A percentile compares a stretch with the other conserved stretches of the same genome.
Evolutionary conservation across 257 asterid species (phyloP).

Genomic region (Solanum boliviense): DNA sequence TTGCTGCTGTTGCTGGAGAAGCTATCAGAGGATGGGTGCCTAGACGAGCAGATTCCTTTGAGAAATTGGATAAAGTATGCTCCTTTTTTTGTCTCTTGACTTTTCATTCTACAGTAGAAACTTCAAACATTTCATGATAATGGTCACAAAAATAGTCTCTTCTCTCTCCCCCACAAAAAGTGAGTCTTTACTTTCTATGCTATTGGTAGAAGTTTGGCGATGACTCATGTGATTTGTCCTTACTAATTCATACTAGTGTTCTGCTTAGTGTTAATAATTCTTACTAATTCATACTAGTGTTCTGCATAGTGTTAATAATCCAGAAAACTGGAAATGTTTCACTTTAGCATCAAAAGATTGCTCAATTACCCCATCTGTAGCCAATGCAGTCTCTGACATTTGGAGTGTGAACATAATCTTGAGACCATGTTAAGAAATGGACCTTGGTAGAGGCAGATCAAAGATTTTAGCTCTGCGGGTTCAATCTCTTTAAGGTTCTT

Average conservation of each 20-base stretch:
- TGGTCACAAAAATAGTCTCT: background rate
- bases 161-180: background rate
- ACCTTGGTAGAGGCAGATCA: background rate
- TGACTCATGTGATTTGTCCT: background rate
- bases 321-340: background rate
- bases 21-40: slow-evolving; percentile 96
- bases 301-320: too few species aligned
- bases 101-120: background rate
- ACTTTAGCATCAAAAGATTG: background rate
- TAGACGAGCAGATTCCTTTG: slow-evolving; percentile 79
- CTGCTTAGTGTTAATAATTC: too few species aligned
- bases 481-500: background rate
- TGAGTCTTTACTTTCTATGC: background rate
- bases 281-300: background rate
- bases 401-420: background rate
- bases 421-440: background rate
- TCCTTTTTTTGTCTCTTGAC: background rate
- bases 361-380: background rate
- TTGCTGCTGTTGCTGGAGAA: slow-evolving; percentile 91
- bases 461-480: background rate
- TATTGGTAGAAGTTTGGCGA: background rate
- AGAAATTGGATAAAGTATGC: slow-evolving; percentile 80
- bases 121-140: background rate
- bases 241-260: background rate
- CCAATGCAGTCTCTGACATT: background rate